Percentiles rank a stretch among this genome's conserved stretches.
These are phyloP conservation scores for Russula ochroleuca DNA, from an alignment of 768 basidiomycete genomes.

Conservation along the genomic window DNA sequence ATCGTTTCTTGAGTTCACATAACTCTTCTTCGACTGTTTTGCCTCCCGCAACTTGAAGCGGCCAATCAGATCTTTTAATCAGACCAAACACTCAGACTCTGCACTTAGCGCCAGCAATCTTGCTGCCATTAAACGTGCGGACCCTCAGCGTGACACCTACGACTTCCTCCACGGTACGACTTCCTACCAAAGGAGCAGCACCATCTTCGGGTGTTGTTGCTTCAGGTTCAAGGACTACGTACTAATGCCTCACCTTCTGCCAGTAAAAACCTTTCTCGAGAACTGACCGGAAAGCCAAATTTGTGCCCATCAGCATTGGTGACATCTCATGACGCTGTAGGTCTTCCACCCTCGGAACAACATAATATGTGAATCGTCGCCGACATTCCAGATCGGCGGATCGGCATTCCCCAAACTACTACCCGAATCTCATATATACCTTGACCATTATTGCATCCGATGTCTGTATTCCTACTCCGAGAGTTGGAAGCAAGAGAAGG, in stretches of 20 bases:
- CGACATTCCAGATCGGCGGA: constrained; percentile 29
- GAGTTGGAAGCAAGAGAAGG: constrained; percentile 70
- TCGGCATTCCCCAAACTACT: constrained; percentile 31
- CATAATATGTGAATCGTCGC: constrained; percentile 27
- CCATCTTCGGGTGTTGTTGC: constrained; percentile 25
- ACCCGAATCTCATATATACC: constrained; percentile 56
- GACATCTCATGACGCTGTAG: constrained; percentile 63
- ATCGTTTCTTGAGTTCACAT: constrained; percentile 77
- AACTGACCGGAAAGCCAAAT: constrained; percentile 59
- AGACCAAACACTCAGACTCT: no score
- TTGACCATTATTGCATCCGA: constrained; percentile 71
- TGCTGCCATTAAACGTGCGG: constrained; percentile 28
- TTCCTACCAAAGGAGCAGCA: constrained; percentile 27
- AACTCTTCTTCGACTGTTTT: constrained; percentile 40
- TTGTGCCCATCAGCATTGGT: constrained; percentile 30
- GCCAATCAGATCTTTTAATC: no score
- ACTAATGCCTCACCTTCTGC: constrained; percentile 26
- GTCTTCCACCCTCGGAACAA: constrained; percentile 33
- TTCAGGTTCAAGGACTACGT: constrained; percentile 19
- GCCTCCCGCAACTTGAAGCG: constrained; percentile 22
- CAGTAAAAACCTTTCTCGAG: constrained; percentile 43
- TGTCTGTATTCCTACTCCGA: constrained; percentile 39
- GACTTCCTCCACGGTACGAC: constrained; percentile 34
- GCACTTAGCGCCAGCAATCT: constrained; percentile 34
- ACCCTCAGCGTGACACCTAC: constrained; percentile 22